Base-by-base conservation (phyloP, 352 stramenopile genomes). In the Phytophthora cajani region DNA sequence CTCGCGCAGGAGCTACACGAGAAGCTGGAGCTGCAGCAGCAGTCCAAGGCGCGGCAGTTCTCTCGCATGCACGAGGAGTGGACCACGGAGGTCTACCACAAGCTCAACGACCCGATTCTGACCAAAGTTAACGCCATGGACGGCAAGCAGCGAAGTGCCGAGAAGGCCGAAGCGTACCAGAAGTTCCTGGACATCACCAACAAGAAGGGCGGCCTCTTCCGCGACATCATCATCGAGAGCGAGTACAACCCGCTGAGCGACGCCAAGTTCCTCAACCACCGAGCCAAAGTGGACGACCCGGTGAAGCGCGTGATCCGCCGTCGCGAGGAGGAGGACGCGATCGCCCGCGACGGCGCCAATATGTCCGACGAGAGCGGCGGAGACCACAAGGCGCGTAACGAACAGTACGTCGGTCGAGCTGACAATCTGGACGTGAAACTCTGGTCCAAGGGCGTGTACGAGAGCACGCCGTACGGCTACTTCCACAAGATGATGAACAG, bases 181-280 rank as follows among this genome's bases (percentile, higher is more conserved):
- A 86, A 84, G 54, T 94, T 92, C 58, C 71, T 94, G 11, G 85
- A 92, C 64, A 90, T 90, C 68, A 91, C 83, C 51, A 91, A 92
- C 76, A 92, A 92, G 71, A 93, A 93, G 59, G 84, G 82, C 8
- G 84, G 83, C 9, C 74, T 94, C 59, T 94, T 92, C 52, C 87
- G 87, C 57, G 87, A 94, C 60, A 94, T 94, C 63, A 94, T 92
- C 67, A 94, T 92, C 54, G 84, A 92, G 58, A 94, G 83, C 73
- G 84, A 94, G 72, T 94, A 94, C 70, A 91, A 92, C 52, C 87
- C 84, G 58, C 71, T 94, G n/a, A 74, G 78, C 25, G 84, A 94
- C 46, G 72, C 81, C 30, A 88, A 87, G 63, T 87, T 80, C 56
- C 16, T 94, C 1, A 75, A 42, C 38, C 77, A 91, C 60, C 73